Base-by-base conservation (phyloP, 2,329 filamentous ascomycete species). In the Orbilia ellipsospora region DNA sequence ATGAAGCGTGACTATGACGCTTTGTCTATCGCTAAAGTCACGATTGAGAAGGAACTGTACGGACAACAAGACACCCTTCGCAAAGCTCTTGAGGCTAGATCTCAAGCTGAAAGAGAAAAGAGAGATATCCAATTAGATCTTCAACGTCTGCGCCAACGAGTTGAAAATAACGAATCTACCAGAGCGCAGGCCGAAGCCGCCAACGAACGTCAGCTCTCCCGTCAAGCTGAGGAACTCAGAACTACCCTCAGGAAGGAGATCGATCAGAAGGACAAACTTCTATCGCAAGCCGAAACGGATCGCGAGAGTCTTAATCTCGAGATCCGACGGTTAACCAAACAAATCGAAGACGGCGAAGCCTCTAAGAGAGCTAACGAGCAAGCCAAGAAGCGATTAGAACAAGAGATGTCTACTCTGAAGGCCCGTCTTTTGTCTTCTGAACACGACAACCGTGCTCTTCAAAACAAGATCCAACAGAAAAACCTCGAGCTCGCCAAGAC, bases 391-490 rank as follows among this genome's bases (percentile, higher is more conserved):
- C 90, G 95, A 42, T 86, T 97, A 52, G 94, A 98, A 82, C 89
- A 93, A 20, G 95, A 99, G 81, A 86, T 98, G 5, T 90, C 92
- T 20, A 97, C 94, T 0, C 88, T 97, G 78, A 96, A 95, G 82
- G 94, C 94, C 74, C 90, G 94, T 20, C 85, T 99, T 48, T 87
- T 90, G 6, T 95, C 94, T 23, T 98, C 94, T 0, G 94, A 99
- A 82, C 97, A 98, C 79, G 94, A 98, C 83, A 98, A 98, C 80
- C 90, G 93, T 61, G 90, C 93, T 4, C 85, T 99, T n/a, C 87
- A 98, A 78, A 98, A 97, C 84, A 98, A 98, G 83, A 87, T 99
- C 16, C 94, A 98, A 80, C 94, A 98, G 80, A 98, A 98, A 85
- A 95, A 96, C 31, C 87, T 99, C 5, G 94, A 99, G 81, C 96